phyloP scores from a whole-genome alignment of 2,329 filamentous ascomycete genomes.

The Aspergillus caelatus region DNA sequence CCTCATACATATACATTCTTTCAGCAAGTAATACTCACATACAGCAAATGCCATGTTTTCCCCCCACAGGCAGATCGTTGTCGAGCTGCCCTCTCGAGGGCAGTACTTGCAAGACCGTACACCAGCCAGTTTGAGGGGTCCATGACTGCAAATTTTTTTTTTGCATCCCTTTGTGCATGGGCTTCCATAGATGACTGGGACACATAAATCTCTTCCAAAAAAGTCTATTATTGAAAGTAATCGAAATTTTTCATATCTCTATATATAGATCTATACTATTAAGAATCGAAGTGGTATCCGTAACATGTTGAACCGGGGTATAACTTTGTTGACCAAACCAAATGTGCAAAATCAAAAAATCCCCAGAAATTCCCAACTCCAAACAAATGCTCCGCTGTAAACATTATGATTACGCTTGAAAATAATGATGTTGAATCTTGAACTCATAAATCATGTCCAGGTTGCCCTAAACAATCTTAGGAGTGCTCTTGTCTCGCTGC shows the following conservation, averaged over 20 bases:
- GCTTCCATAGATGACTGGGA: conserved; percentile 52
- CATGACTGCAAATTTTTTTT: conserved; percentile 34
- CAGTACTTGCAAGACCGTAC: conserved; percentile 44
- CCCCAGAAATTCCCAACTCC: conserved; percentile 11
- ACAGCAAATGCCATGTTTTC: conserved; percentile 30
- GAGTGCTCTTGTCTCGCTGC: not conserved
- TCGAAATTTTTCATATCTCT: not conserved
- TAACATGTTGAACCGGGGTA: conserved; percentile 6
- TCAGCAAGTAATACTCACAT: conserved; percentile 32
- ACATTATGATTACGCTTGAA: conserved; percentile 17
- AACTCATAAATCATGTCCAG: conserved; percentile 12
- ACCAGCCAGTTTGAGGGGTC: conserved; percentile 52
- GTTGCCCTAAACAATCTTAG: not conserved
- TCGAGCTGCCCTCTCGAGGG: conserved; percentile 22
- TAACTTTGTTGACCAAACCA: not conserved
- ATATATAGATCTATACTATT: not conserved
- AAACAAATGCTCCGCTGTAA: conserved; percentile 9
- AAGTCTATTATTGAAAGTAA: not conserved
- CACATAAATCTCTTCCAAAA: conserved; percentile 21
- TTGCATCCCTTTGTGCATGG: conserved; percentile 37
- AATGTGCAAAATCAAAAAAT: not conserved
- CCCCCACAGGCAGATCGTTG: conserved; percentile 30
- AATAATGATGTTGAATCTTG: conserved; percentile 20
- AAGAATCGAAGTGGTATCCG: conserved; percentile 1
- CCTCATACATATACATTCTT: conserved; percentile 23